phyloP scores from a whole-genome alignment of 2,329 filamentous ascomycete species.

The Rhexocercosporidium sp. region DNA sequence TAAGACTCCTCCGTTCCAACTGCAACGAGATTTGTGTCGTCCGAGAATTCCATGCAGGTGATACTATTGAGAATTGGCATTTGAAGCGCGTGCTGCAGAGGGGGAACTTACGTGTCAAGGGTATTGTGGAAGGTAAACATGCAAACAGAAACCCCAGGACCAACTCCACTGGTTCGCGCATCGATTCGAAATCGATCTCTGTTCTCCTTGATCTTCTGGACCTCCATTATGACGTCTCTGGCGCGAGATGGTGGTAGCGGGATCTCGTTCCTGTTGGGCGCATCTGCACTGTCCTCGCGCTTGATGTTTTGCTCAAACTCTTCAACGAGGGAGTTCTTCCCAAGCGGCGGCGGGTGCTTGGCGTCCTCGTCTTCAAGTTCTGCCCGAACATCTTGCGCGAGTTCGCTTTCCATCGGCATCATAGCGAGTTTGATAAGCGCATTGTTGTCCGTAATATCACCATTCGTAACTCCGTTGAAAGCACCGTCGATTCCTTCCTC shows the following conservation, averaged over 20 bases:
- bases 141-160: constrained; percentile 83
- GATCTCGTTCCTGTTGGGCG: constrained; percentile 76
- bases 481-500: constrained; percentile 68
- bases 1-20: constrained; percentile 93
- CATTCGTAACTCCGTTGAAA: constrained; percentile 66
- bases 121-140: constrained; percentile 99
- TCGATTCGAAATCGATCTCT: constrained; percentile 91
- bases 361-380: constrained; percentile 86
- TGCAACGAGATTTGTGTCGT: constrained; percentile 85
- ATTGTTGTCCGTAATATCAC: constrained; percentile 61
- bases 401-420: constrained; percentile 80
- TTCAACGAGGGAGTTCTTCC: constrained; percentile 77
- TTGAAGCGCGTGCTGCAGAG: neutral
- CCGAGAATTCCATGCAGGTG: constrained; percentile 94
- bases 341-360: constrained; percentile 72
- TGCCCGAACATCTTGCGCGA: constrained; percentile 84
- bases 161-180: constrained; percentile 79
- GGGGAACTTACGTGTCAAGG: constrained; percentile 77
- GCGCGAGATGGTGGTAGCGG: constrained; percentile 88
- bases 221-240: constrained; percentile 90
- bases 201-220: constrained; percentile 91
- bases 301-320: constrained; percentile 90
- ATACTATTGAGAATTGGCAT: constrained; percentile 58
- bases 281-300: constrained; percentile 86
- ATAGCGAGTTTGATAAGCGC: constrained; percentile 76